Conservation (phyloP, 768 basidiomycete species). For the Ephemerocybe angulata region DNA sequence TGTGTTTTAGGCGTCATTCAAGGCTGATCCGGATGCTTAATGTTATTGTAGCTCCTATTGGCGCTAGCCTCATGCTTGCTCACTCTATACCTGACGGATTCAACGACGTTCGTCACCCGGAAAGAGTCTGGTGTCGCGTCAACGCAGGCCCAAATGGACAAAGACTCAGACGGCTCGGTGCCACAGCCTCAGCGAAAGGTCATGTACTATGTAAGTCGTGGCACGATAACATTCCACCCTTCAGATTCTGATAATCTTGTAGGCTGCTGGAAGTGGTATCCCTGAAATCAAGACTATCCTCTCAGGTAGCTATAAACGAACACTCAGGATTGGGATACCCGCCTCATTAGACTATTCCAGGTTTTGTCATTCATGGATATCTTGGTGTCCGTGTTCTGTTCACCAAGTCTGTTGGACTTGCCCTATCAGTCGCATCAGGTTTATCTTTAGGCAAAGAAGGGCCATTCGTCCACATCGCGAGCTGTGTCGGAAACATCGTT, state of each 20-base stretch:
- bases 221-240: not conserved
- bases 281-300: slow-evolving; percentile 96
- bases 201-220: slow-evolving; percentile 75
- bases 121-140: slow-evolving; percentile 74
- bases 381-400: slow-evolving; percentile 87
- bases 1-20: not conserved
- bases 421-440: slow-evolving; percentile 90
- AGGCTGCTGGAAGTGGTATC: slow-evolving; percentile 95
- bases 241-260: slow-evolving; percentile 9
- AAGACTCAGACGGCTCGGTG: slow-evolving; percentile 25
- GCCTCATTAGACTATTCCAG: slow-evolving; percentile 33
- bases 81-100: slow-evolving; percentile 84
- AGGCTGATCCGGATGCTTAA: not conserved
- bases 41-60: slow-evolving; percentile 53
- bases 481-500: slow-evolving; percentile 90
- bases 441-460: slow-evolving; percentile 74
- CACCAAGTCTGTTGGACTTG: slow-evolving; percentile 85
- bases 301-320: slow-evolving; percentile 48
- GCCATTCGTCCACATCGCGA: slow-evolving; percentile 86
- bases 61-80: slow-evolving; percentile 73
- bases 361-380: slow-evolving; percentile 97
- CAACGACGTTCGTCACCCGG: slow-evolving; percentile 80
- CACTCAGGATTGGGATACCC: not conserved
- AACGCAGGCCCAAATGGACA: slow-evolving; percentile 39
- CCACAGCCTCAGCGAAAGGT: slow-evolving; percentile 53